A percentile compares a stretch with the other conserved stretches of the same genome.
These are phyloP conservation scores for Neoarthrinium moseri DNA, from an alignment of 2,329 filamentous ascomycete species.

Conservation along the genomic window DNA sequence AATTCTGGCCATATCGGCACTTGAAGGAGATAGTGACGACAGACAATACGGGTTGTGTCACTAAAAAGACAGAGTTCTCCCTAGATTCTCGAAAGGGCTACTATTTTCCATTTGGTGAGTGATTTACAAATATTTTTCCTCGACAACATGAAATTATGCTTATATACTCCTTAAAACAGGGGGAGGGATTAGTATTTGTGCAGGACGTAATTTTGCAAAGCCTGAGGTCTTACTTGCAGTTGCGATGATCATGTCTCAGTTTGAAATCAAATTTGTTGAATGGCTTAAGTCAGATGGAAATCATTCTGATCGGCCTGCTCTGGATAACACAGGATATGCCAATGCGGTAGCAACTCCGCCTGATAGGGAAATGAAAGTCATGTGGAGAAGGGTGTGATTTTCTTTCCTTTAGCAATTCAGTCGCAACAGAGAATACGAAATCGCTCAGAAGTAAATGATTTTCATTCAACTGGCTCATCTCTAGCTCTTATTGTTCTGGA, in stretches of 20 bases:
- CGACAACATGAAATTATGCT: slow-evolving; percentile 16
- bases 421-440: too few relatives aligned
- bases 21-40: neutral
- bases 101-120: slow-evolving; percentile 13
- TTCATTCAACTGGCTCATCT: too few relatives aligned
- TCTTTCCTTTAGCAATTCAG: too few relatives aligned
- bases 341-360: slow-evolving; percentile 12
- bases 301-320: slow-evolving; percentile 10
- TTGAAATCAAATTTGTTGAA: slow-evolving; percentile 29
- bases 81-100: slow-evolving; percentile 2
- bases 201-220: slow-evolving; percentile 39
- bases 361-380: slow-evolving; percentile 18
- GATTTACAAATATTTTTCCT: slow-evolving; percentile 13
- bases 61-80: neutral
- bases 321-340: slow-evolving; percentile 10
- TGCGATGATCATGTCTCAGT: slow-evolving; percentile 26
- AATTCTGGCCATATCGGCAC: slow-evolving; percentile 14
- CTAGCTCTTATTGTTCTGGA: too few relatives aligned
- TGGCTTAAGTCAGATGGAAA: slow-evolving; percentile 14
- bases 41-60: neutral
- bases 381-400: slow-evolving; percentile 7
- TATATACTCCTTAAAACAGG: slow-evolving; percentile 20
- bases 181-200: slow-evolving; percentile 34
- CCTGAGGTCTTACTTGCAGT: slow-evolving; percentile 34
- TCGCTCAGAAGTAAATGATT: too few relatives aligned